Evolutionary conservation across 257 asterid species (phyloP).

Genomic region (Fraxinus pennsylvanica): DNA sequence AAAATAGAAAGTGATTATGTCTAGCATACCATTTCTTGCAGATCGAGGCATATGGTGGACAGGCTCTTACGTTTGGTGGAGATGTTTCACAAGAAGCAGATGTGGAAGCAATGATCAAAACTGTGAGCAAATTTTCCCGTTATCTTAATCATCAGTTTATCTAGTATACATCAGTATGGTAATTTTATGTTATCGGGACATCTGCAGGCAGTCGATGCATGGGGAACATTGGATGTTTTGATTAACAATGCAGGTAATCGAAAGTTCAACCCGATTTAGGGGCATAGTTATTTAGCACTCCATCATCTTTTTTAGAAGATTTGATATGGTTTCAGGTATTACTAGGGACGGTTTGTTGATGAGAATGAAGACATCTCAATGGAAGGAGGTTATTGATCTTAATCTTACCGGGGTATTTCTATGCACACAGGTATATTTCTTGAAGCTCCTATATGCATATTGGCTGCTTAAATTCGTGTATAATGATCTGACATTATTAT

Average conservation of each 20-base stretch:
- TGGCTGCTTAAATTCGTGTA: constrained; percentile 8
- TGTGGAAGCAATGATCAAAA: constrained; percentile 83
- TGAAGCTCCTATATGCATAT: constrained; percentile 13
- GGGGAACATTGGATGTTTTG: constrained; percentile 90
- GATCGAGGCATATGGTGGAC: constrained; percentile 87
- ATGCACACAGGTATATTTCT: constrained; percentile 74
- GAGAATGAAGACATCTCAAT: constrained; percentile 89
- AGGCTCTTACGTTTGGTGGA: constrained; percentile 86
- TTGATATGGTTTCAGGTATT: constrained; percentile 58
- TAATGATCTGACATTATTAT: constrained; percentile 29
- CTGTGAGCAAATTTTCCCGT: constrained; percentile 48
- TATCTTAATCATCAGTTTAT: constrained; percentile 16
- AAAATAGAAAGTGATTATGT: background rate
- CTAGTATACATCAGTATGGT: constrained; percentile 21
- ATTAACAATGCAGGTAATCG: constrained; percentile 83
- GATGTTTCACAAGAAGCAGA: constrained; percentile 95
- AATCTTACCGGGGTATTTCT: constrained; percentile 93
- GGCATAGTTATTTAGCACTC: constrained; percentile 3
- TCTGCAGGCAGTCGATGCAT: constrained; percentile 84
- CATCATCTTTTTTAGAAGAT: background rate
- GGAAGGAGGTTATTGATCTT: constrained; percentile 95
- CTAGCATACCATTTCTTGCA: constrained; percentile 36
- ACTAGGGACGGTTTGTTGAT: constrained; percentile 90
- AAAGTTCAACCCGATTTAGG: constrained; percentile 20
- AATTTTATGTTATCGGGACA: constrained; percentile 30